A percentile compares a stretch with the other conserved stretches of the same genome.
phyloP scores from a whole-genome alignment of 2,329 filamentous ascomycete species.

The Cordyceps javanica region DNA sequence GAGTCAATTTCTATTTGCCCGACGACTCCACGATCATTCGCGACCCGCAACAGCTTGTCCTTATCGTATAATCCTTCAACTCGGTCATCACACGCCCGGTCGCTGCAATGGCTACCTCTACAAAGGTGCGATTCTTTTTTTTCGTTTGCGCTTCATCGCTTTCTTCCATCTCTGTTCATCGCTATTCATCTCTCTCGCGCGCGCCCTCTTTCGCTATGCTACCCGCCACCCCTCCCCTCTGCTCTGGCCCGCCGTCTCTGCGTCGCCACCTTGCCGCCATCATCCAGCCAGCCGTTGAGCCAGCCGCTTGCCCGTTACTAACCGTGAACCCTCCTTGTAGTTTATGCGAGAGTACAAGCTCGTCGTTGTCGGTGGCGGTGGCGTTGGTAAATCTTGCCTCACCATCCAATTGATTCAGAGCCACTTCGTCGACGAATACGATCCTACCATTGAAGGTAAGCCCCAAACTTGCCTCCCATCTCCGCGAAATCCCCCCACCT shows the following conservation, averaged over 20 bases:
- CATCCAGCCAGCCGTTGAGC: not conserved
- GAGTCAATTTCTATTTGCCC: conserved; percentile 6
- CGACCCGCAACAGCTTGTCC: conserved; percentile 10
- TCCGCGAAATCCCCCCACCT: too few relatives aligned
- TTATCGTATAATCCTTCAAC: not conserved
- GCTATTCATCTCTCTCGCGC: too few relatives aligned
- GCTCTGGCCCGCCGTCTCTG: not conserved
- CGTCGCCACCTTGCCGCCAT: not conserved
- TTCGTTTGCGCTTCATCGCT: not conserved
- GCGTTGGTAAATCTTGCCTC: conserved; percentile 98
- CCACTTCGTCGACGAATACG: conserved; percentile 99
- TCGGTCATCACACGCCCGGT: not conserved
- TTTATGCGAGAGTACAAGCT: conserved; percentile 90
- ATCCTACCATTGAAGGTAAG: conserved; percentile 96
- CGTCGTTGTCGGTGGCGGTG: conserved; percentile 95
- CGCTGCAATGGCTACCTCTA: conserved; percentile 14
- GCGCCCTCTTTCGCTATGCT: not conserved
- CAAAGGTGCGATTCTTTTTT: conserved; percentile 8
- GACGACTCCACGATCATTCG: conserved; percentile 7
- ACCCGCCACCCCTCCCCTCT: not conserved
- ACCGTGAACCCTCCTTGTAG: conserved; percentile 35
- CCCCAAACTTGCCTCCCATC: conserved; percentile 15
- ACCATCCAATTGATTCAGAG: conserved; percentile 94
- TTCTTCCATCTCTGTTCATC: too few relatives aligned
- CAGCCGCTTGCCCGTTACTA: not conserved